A percentile compares a stretch with the other conserved stretches of the same genome.
Conservation (phyloP, 1,284 basidiomycete genomes). For the Stygiomarasmius scandens region DNA sequence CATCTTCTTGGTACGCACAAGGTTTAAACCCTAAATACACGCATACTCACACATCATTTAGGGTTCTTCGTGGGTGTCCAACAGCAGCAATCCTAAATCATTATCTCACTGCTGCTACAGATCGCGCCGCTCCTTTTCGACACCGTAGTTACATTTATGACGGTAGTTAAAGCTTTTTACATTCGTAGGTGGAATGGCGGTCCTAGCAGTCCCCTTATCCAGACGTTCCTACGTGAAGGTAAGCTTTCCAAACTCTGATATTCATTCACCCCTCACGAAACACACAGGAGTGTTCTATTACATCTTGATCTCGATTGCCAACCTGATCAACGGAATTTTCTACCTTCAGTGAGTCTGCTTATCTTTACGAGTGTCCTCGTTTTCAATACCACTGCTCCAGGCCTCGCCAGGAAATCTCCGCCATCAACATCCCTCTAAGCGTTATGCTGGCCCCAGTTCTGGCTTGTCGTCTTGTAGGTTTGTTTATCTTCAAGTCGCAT, state of each 20-base stretch:
- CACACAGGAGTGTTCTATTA: constrained; percentile 75
- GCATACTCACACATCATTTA: constrained; percentile 25
- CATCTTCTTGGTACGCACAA: constrained; percentile 65
- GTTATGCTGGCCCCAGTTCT: constrained; percentile 83
- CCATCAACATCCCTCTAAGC: constrained; percentile 83
- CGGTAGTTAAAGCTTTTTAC: constrained; percentile 70
- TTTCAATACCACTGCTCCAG: constrained; percentile 35
- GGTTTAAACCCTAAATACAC: constrained; percentile 14
- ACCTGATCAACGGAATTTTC: constrained; percentile 81
- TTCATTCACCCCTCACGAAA: neutral
- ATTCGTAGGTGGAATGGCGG: constrained; percentile 74
- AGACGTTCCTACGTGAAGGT: constrained; percentile 82
- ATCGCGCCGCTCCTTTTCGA: constrained; percentile 79
- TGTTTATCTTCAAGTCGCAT: neutral
- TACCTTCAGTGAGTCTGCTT: constrained; percentile 66
- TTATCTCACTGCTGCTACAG: constrained; percentile 33
- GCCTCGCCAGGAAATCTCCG: constrained; percentile 77
- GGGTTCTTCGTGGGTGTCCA: constrained; percentile 69
- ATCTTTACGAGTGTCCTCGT: constrained; percentile 13
- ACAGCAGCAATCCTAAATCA: neutral
- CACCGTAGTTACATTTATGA: constrained; percentile 76
- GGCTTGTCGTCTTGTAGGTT: constrained; percentile 68
- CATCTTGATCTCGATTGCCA: constrained; percentile 77
- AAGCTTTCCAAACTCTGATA: constrained; percentile 15
- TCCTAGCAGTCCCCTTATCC: constrained; percentile 75